Base-by-base conservation (phyloP, 257 asterid species). In the Solanum habrochaites region DNA sequence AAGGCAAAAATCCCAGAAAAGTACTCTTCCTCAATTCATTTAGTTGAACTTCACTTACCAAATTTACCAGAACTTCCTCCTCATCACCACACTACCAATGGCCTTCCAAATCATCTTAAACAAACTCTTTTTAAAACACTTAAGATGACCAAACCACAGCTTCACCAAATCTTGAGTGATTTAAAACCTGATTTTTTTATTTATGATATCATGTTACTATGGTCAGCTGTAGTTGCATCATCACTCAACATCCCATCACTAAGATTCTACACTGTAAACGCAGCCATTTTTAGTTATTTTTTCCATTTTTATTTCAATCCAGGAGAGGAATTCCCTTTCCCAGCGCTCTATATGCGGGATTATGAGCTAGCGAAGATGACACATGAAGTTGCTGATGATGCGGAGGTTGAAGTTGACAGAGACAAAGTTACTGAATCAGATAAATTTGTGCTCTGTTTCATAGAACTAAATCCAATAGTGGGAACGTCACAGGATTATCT, bases 151-250 rank as follows among this genome's bases (percentile, higher is more conserved):
- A 90, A 89, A 73, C 92, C 91, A 3, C 16, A 27, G 1, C 39
- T 94, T 27, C 73, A 23, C 7, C 88, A 32, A 69, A 40, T 89
- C 7, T 12, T 93, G 2, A 8, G 56, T 8, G 18, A 83, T 23
- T 74, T 87, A 4, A 84, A 86, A 35, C 96, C 95, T 3, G 89
- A 94, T 45, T 20, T 92, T 66, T 56, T 93, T 0, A 85, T 93
- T 0, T 88, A 93, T 32, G 96, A 94, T 40, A 29, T 91, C 2
- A 1, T 89, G 2, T 21, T 25, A 10, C 11, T 62, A 15, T 15
- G 31, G 75, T 70, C 45, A 71, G 14, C 8, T 62, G 25, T 2
- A 32, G 77, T 71, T 71, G 78, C 78, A 71, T 90, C 3, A 87
- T 23, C 70, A 8, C 85, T 45, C 29, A 45, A 78, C 6, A 87